A percentile compares a stretch with the other conserved stretches of the same genome.
Evolutionary conservation across 257 asterid species (phyloP).

Genomic region (Penstemon barbatus): DNA sequence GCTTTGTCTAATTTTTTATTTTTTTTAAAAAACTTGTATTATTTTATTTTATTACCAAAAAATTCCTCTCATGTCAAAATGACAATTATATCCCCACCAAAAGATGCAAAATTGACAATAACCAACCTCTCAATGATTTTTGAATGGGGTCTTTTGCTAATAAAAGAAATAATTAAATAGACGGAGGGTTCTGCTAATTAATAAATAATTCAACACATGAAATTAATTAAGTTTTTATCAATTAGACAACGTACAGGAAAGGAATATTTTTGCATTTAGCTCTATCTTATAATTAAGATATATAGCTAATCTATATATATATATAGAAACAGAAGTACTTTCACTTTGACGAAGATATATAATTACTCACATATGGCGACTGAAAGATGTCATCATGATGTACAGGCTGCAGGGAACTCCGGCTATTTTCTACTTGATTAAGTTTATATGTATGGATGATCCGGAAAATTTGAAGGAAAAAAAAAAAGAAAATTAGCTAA

Average conservation of each 20-base stretch:
- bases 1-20: background rate
- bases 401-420: constrained; percentile 10
- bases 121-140: too few species aligned
- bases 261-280: background rate
- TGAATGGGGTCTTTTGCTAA: too few species aligned
- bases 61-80: too few species aligned
- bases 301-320: background rate
- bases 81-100: too few species aligned
- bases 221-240: too few species aligned
- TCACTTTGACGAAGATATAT: constrained; percentile 10
- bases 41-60: too few species aligned
- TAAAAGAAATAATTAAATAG: too few species aligned
- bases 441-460: constrained; percentile 18
- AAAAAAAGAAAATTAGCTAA: background rate
- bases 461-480: constrained; percentile 18
- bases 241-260: background rate
- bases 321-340: constrained; percentile 23
- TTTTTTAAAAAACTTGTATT: too few species aligned
- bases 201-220: too few species aligned
- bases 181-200: too few species aligned
- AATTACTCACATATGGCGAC: constrained; percentile 19
- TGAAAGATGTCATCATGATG: constrained; percentile 22
- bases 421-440: too few species aligned
- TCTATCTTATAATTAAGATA: background rate
- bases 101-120: too few species aligned